These are phyloP conservation scores for Fusarium sp. DNA, from an alignment of 2,329 filamentous ascomycete species.

Conservation along the genomic window DNA sequence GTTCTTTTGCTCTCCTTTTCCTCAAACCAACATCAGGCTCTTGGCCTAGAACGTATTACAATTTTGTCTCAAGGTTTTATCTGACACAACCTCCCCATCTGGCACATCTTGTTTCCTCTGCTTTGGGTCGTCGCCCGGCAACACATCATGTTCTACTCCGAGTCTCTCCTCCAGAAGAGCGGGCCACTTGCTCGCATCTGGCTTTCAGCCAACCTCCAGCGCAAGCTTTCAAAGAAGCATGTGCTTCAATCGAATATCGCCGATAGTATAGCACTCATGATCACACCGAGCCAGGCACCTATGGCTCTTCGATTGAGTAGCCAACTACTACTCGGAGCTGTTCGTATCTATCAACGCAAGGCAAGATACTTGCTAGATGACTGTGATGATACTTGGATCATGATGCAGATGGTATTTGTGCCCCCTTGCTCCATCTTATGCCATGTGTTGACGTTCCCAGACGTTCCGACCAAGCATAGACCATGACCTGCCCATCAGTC, in stretches of 20 bases:
- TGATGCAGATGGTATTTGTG: constrained; percentile 91
- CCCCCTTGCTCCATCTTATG: too few relatives aligned
- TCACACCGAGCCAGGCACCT: constrained; percentile 90
- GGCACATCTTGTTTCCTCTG: background rate
- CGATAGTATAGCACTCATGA: constrained; percentile 94
- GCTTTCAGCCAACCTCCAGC: constrained; percentile 97
- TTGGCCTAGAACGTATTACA: background rate
- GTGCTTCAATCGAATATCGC: constrained; percentile 95
- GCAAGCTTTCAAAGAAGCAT: constrained; percentile 97
- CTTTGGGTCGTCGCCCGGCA: constrained; percentile 37
- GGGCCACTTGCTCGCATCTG: constrained; percentile 97
- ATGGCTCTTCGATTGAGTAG: constrained; percentile 95
- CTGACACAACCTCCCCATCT: background rate
- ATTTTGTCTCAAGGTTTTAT: background rate
- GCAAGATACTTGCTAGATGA: constrained; percentile 96
- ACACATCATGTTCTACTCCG: constrained; percentile 92
- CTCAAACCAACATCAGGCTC: background rate
- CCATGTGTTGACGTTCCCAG: constrained; percentile 59
- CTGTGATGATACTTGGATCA: constrained; percentile 96
- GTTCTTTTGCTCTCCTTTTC: background rate
- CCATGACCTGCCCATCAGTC: constrained; percentile 87
- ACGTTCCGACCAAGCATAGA: constrained; percentile 94
- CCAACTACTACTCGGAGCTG: constrained; percentile 93
- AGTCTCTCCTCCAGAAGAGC: constrained; percentile 94
- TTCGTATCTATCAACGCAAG: constrained; percentile 97